Evolutionary conservation across 495 filamentous ascomycete species (phyloP), one percentile per base, ranked within the genome.

Genomic region (Penicillium manginii): DNA sequence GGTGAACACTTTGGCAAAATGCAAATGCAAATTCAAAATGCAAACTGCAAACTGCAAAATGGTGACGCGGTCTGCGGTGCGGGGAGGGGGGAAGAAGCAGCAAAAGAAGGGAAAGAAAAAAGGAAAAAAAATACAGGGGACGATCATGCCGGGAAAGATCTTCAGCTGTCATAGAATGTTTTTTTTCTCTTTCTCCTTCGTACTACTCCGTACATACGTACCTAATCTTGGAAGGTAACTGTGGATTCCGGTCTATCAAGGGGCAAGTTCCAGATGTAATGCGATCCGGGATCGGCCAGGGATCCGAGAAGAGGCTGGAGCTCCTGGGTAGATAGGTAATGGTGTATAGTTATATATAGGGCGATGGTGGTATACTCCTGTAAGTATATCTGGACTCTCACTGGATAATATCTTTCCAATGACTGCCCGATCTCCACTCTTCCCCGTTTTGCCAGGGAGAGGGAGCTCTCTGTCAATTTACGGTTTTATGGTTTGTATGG

Each of bases 31-130:
- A 29, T 29, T 29, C 26, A 29, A 29, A 29, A 8, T 29, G 26
- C 26, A 29, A 29, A 29, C n/a, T n/a, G n/a, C n/a, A 40, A 40
- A 40, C 40, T 43, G 54, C 57, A 67, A 62, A 47, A 52, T 65
- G 60, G 66, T 70, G 72, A 74, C 73, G 75, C 65, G 66, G 69
- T 69, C 66, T 68, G 72, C 65, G 60, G 63, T 57, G 59, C 23
- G 61, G 29, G 45, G 10, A 23, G 11, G 43, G 29, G 19, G 18
- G 22, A 23, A 17, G 7, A 33, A 46, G 50, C 29, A 51, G 50
- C n/a, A 42, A 49, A 42, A 35, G 35, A 15, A 32, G 35, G 40
- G 11, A 51, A 42, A 40, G 18, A 10, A 51, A 14, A 14, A 26
- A 22, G 39, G n/a, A 10, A 23, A 49, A 49, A 26, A 0, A 37